Base-by-base conservation (phyloP, 108 stramenopile species). In the Ochromonas danica region DNA sequence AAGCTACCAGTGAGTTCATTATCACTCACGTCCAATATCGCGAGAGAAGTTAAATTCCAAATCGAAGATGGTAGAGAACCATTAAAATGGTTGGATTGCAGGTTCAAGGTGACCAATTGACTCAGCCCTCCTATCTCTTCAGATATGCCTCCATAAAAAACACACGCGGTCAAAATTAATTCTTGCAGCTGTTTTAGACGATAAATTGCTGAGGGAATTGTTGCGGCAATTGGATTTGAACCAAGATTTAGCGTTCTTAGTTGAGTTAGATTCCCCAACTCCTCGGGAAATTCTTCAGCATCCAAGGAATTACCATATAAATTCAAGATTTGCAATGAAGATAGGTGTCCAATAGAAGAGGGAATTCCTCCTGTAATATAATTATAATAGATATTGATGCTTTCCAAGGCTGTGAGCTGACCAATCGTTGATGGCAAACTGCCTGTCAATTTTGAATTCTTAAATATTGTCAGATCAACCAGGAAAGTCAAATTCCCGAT, bases 371-470 rank as follows among this genome's bases (percentile, higher is more conserved):
- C 27, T 31, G 17, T 67, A 14, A 67, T 14, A 6, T 36, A 6
- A 36, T 67, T 67, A 36, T 33, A 6, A 35, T 67, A 28, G 6
- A 67, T 3, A 36, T 67, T 67, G 17, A 67, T 31, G 22, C 22
- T 51, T 22, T 51, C 22, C 6, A 51, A 14, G 14, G 22, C 14
- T 14, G 22, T 22, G 22, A 51, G 45, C 6, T 51, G 6, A 14
- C 45, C 45, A 51, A 51, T 51, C 22, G 45, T 14, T 14, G 45
- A 51, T 14, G 45, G 45, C 6, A 82, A 14, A 17, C 36, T 61
- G 0, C 81, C 81, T n/a, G 70, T 67, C 1, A 83, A 77, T 1
- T 62, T 39, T 39, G 33, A 77, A 38, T 83, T 83, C 41, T 65
- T 78, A 28, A 79, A 78, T 30, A 83, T 62, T 10, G 78, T 77